Conservation (phyloP, 78 protist species). For the Chrysochromulina tobinii region DNA sequence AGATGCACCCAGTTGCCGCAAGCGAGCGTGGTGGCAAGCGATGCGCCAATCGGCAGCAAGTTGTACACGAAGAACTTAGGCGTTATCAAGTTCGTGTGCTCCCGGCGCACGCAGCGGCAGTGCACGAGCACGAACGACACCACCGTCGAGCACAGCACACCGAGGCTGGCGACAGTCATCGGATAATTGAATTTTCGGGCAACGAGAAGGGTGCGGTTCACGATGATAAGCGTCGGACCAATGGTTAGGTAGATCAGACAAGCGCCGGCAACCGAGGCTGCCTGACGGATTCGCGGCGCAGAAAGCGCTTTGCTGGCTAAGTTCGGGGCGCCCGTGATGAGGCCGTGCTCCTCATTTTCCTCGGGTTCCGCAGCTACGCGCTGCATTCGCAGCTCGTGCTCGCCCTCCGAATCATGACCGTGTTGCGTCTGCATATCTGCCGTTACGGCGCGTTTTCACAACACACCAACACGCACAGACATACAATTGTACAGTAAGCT, state of each 20-base stretch:
- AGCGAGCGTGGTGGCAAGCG: slow-evolving; percentile 5
- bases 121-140: neutral
- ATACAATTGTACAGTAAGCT: too few relatives aligned
- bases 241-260: neutral
- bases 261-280: too few relatives aligned
- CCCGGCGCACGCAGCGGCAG: neutral
- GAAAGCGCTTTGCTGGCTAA: too few relatives aligned
- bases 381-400: too few relatives aligned
- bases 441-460: too few relatives aligned
- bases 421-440: too few relatives aligned
- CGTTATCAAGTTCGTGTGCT: neutral
- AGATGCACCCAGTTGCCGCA: neutral
- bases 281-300: too few relatives aligned
- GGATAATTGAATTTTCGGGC: neutral
- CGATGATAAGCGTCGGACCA: slow-evolving; percentile 1
- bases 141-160: neutral
- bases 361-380: too few relatives aligned
- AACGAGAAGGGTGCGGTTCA: neutral
- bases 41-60: neutral
- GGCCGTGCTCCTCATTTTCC: too few relatives aligned
- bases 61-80: neutral
- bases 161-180: neutral
- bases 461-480: too few relatives aligned
- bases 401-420: too few relatives aligned
- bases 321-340: too few relatives aligned